Percentiles rank a stretch among this genome's conserved stretches.
These are phyloP conservation scores for Nicotiana undulata DNA, from an alignment of 257 asterid species.

Conservation along the genomic window DNA sequence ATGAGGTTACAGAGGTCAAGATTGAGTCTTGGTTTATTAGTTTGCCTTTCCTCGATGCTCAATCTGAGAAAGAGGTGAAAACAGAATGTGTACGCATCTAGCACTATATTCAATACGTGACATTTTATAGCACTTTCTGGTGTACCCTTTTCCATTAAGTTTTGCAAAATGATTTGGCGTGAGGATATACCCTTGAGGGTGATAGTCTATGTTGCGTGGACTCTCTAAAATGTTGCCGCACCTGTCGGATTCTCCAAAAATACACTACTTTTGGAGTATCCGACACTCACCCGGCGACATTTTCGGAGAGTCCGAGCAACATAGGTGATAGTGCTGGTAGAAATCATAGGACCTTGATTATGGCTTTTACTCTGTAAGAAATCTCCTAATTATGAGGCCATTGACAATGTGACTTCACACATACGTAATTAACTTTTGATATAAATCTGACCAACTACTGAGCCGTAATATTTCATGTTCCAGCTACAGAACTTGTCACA, in stretches of 20 bases:
- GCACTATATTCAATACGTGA: not conserved
- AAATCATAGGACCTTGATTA: not conserved
- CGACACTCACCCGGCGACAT: too few species aligned
- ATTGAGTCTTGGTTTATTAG: not conserved
- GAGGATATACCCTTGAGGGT: not conserved
- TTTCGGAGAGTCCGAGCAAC: too few species aligned
- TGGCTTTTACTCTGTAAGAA: not conserved
- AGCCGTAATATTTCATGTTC: slow-evolving; percentile 4
- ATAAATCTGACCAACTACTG: not conserved
- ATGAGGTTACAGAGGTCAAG: not conserved
- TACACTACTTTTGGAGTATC: too few species aligned
- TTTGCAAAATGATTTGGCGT: not conserved
- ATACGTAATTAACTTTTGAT: not conserved
- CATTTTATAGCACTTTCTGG: not conserved
- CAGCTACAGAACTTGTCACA: slow-evolving; percentile 85
- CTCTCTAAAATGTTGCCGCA: too few species aligned
- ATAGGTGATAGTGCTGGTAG: not conserved
- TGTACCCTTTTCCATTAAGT: not conserved
- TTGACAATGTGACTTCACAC: not conserved
- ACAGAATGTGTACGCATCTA: not conserved
- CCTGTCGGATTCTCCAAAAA: too few species aligned
- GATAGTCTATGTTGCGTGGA: too few species aligned
- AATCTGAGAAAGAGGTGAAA: not conserved
- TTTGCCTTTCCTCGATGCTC: not conserved
- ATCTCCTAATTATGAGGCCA: not conserved